phyloP scores from a whole-genome alignment of 306 rosid genomes.

The Hylodesmum podocarpum region DNA sequence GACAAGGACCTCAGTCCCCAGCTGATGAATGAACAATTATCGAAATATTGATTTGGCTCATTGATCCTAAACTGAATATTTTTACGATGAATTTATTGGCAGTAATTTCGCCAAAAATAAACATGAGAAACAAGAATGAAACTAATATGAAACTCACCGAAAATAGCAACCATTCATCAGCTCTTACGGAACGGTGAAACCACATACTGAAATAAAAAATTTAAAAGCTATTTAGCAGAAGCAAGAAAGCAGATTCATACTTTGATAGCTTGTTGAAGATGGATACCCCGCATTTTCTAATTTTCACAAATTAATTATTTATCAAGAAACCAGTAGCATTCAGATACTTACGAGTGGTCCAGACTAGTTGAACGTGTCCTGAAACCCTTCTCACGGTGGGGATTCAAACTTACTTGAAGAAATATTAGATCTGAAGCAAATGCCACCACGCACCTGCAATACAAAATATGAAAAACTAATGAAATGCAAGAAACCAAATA shows the following conservation, averaged over 20 bases:
- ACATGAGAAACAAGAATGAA: conserved; percentile 9
- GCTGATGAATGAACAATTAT: not conserved
- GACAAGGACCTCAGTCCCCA: not conserved
- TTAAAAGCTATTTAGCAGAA: not conserved
- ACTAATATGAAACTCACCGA: conserved; percentile 50
- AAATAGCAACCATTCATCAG: conserved; percentile 90
- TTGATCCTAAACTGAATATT: not conserved
- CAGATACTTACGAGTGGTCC: conserved; percentile 84
- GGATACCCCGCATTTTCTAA: not conserved
- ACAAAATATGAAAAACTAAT: not conserved
- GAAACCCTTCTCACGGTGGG: conserved; percentile 71
- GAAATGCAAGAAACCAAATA: conserved; percentile 4
- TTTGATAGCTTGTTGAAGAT: not conserved
- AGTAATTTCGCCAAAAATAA: not conserved
- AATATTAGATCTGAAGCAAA: conserved; percentile 86
- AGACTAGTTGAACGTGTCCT: conserved; percentile 74
- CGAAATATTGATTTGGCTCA: not conserved
- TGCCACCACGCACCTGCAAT: conserved; percentile 86
- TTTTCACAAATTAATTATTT: conserved; percentile 3
- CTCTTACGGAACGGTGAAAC: conserved; percentile 87
- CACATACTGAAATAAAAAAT: conserved; percentile 60
- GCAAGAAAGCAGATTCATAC: not conserved
- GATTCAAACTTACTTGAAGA: conserved; percentile 78
- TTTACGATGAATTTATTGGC: not conserved
- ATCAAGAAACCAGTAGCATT: not conserved